Evolutionary conservation across 768 basidiomycete genomes (phyloP).

Genomic region (Pleurotus pulmonarius): DNA sequence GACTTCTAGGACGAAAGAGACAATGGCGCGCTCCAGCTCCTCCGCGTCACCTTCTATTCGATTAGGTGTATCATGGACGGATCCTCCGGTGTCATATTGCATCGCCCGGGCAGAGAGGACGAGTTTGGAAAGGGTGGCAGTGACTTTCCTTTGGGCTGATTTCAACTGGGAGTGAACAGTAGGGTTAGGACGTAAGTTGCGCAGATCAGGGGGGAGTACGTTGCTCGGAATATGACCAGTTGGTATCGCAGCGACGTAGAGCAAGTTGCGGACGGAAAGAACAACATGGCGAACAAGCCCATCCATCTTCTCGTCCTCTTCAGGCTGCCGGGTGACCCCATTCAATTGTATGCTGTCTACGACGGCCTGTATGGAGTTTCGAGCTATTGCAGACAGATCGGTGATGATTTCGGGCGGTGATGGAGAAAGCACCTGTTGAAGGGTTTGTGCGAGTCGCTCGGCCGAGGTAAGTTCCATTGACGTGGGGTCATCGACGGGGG

Average conservation of each 20-base stretch:
- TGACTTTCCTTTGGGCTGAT: slow-evolving; percentile 80
- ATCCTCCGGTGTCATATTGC: slow-evolving; percentile 71
- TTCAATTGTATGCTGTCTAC: slow-evolving; percentile 54
- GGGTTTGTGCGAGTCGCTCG: slow-evolving; percentile 61
- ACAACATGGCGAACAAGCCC: slow-evolving; percentile 60
- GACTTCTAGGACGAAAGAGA: slow-evolving; percentile 68
- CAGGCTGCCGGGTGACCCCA: slow-evolving; percentile 40
- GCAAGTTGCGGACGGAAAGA: slow-evolving; percentile 69
- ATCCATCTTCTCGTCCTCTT: slow-evolving; percentile 59
- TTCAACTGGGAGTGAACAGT: slow-evolving; percentile 62
- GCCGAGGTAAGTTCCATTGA: slow-evolving; percentile 55
- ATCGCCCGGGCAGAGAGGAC: slow-evolving; percentile 90
- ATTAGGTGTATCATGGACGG: slow-evolving; percentile 56
- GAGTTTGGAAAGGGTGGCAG: slow-evolving; percentile 84
- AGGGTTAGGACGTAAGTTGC: slow-evolving; percentile 38
- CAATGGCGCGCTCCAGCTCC: slow-evolving; percentile 69
- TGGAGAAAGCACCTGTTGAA: slow-evolving; percentile 59
- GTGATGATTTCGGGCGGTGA: slow-evolving; percentile 54
- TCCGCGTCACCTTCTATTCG: slow-evolving; percentile 75
- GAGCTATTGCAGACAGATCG: slow-evolving; percentile 56
- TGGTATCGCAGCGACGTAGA: slow-evolving; percentile 63
- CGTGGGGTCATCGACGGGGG: background rate
- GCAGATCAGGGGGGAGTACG: slow-evolving; percentile 46
- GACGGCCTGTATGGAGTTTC: slow-evolving; percentile 59
- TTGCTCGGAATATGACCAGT: slow-evolving; percentile 58